phyloP scores from a whole-genome alignment of 1,284 basidiomycete genomes.

The Tranzscheliella williamsii region DNA sequence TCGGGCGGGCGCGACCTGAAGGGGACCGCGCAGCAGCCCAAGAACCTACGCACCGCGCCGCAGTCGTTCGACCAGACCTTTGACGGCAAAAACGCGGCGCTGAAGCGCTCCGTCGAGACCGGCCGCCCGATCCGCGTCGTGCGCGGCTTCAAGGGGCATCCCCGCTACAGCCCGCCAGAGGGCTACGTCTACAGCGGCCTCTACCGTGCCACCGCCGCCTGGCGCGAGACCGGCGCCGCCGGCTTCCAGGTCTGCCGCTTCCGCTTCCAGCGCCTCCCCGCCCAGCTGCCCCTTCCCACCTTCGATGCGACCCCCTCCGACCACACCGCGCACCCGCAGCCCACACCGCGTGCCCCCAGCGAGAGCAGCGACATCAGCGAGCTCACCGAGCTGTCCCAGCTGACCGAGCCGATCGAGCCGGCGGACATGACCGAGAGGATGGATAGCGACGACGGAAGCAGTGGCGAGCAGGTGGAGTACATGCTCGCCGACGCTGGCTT shows the following conservation, averaged over 20 bases:
- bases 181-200: conserved; percentile 82
- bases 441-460: conserved; percentile 9
- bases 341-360: too few species aligned
- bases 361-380: too few species aligned
- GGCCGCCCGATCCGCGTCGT: conserved; percentile 79
- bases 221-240: conserved; percentile 22
- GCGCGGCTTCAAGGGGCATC: conserved; percentile 75
- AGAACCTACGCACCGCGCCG: conserved; percentile 77
- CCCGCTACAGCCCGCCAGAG: conserved; percentile 54
- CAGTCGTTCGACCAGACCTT: conserved; percentile 79
- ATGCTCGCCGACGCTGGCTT: too few species aligned
- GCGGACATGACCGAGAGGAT: too few species aligned
- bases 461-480: too few species aligned
- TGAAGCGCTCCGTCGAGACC: conserved; percentile 71
- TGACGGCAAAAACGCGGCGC: conserved; percentile 73
- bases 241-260: conserved; percentile 39
- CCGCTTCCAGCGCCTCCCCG: conserved; percentile 6
- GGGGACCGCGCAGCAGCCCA: conserved; percentile 74
- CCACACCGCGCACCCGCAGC: too few species aligned
- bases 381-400: too few species aligned
- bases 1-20: conserved; percentile 77
- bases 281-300: conserved; percentile 21
- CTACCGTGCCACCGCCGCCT: conserved; percentile 68
- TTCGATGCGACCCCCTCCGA: too few species aligned
- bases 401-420: too few species aligned